A percentile compares a stretch with the other conserved stretches of the same genome.
phyloP scores from a whole-genome alignment of 495 filamentous ascomycete genomes.

The Xylaria telfairii region DNA sequence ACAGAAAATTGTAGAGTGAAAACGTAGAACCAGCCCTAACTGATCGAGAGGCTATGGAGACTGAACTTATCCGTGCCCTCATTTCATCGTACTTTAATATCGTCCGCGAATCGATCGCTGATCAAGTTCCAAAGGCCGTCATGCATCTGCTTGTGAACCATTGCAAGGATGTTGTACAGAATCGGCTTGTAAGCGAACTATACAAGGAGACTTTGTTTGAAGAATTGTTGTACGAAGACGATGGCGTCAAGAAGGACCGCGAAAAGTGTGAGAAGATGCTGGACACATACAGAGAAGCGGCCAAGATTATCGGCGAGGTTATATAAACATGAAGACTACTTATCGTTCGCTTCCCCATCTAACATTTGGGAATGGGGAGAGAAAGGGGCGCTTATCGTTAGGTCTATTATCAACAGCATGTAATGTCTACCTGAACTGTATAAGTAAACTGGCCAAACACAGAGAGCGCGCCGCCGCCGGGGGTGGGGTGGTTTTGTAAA shows the following conservation, averaged over 20 bases:
- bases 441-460: conserved; percentile 13
- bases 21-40: conserved; percentile 82
- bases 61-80: conserved; percentile 92
- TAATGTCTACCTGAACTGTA: conserved; percentile 22
- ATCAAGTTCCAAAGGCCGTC: conserved; percentile 97
- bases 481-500: conserved; percentile 12
- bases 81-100: conserved; percentile 99
- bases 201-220: conserved; percentile 94
- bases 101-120: conserved; percentile 93
- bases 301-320: conserved; percentile 97
- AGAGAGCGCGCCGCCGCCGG: neutral
- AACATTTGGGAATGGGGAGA: neutral
- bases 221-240: conserved; percentile 95
- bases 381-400: conserved; percentile 4
- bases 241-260: conserved; percentile 93
- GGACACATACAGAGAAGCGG: conserved; percentile 93
- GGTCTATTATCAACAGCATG: conserved; percentile 1
- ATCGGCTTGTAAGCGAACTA: conserved; percentile 91
- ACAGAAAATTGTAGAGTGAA: conserved; percentile 45
- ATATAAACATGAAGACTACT: conserved; percentile 58
- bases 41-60: conserved; percentile 94
- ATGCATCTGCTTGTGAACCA: conserved; percentile 99
- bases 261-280: conserved; percentile 97
- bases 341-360: neutral
- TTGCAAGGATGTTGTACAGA: conserved; percentile 96